These are phyloP conservation scores for Carex myosuroides DNA, from an alignment of 176 grass and related monocot genomes.

Conservation along the genomic window DNA sequence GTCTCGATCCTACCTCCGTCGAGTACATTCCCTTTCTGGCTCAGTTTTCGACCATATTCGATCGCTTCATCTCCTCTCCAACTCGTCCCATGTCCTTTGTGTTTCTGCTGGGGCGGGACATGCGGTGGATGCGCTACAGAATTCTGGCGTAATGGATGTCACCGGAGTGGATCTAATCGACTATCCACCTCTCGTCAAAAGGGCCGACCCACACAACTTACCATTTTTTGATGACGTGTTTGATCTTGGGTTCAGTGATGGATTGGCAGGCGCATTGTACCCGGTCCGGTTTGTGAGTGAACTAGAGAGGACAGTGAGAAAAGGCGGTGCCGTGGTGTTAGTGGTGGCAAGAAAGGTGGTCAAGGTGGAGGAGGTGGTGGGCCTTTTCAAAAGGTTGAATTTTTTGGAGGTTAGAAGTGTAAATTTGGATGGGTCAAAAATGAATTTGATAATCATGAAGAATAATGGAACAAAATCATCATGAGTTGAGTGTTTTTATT, in stretches of 20 bases:
- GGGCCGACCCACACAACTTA: constrained; percentile 58
- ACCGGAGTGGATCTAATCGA: constrained; percentile 73
- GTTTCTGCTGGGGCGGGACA: constrained; percentile 44
- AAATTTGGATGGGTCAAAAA: constrained; percentile 32
- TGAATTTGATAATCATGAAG: constrained; percentile 43
- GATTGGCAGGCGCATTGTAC: constrained; percentile 51
- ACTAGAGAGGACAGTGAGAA: constrained; percentile 52
- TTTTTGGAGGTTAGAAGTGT: constrained; percentile 40
- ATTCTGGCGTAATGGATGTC: constrained; percentile 49
- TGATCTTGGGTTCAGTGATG: constrained; percentile 48
- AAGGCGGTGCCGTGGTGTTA: constrained; percentile 40
- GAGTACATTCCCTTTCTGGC: constrained; percentile 13
- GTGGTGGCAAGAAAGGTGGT: constrained; percentile 23
- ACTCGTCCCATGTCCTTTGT: constrained; percentile 54
- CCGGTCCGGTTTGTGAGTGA: constrained; percentile 51
- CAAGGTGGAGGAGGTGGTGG: constrained; percentile 17
- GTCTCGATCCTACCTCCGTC: constrained; percentile 30
- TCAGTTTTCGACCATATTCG: constrained; percentile 23
- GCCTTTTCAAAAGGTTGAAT: constrained; percentile 48
- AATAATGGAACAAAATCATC: constrained; percentile 33
- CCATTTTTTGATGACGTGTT: constrained; percentile 66
- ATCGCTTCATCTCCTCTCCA: constrained; percentile 26
- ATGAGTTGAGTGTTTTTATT: constrained; percentile 16
- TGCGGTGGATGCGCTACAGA: constrained; percentile 45
- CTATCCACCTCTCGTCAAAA: constrained; percentile 52